These are phyloP conservation scores for Emericellopsis cladophorae DNA, from an alignment of 2,329 filamentous ascomycete species.

Conservation along the genomic window DNA sequence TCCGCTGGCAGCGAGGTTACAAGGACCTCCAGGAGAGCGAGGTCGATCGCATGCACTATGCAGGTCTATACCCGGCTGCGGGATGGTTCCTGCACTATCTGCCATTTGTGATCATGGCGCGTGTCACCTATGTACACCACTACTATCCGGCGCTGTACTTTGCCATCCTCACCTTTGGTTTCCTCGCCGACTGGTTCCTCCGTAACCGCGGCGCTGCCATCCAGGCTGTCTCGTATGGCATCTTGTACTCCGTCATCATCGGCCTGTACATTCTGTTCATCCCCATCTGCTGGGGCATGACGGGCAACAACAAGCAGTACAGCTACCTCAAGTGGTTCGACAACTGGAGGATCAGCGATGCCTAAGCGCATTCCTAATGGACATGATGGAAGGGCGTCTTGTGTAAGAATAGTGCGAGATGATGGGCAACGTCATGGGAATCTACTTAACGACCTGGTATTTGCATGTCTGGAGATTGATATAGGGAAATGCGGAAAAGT, in stretches of 20 bases:
- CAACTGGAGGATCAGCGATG: constrained; percentile 71
- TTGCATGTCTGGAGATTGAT: not conserved
- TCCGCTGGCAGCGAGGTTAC: constrained; percentile 95
- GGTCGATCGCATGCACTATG: constrained; percentile 89
- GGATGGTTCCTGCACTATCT: constrained; percentile 96
- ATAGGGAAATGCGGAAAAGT: not conserved
- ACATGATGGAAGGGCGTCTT: not conserved
- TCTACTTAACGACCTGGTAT: not conserved
- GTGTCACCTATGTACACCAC: constrained; percentile 98
- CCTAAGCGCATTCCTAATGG: not conserved
- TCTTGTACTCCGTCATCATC: constrained; percentile 63
- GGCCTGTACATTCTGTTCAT: constrained; percentile 84
- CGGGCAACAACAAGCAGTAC: constrained; percentile 72
- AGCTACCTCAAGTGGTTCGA: constrained; percentile 89
- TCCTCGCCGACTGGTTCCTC: constrained; percentile 76
- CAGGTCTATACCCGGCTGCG: constrained; percentile 78
- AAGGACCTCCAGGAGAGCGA: constrained; percentile 66
- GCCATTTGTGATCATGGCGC: constrained; percentile 93
- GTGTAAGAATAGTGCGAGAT: not conserved
- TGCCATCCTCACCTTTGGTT: constrained; percentile 79
- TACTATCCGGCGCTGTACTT: constrained; percentile 99
- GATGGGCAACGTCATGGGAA: not conserved
- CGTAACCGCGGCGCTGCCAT: constrained; percentile 50
- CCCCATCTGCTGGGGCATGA: constrained; percentile 94
- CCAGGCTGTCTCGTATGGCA: constrained; percentile 56